Conservation (phyloP, 306 rosid genomes). For the Inga leiocalycina region DNA sequence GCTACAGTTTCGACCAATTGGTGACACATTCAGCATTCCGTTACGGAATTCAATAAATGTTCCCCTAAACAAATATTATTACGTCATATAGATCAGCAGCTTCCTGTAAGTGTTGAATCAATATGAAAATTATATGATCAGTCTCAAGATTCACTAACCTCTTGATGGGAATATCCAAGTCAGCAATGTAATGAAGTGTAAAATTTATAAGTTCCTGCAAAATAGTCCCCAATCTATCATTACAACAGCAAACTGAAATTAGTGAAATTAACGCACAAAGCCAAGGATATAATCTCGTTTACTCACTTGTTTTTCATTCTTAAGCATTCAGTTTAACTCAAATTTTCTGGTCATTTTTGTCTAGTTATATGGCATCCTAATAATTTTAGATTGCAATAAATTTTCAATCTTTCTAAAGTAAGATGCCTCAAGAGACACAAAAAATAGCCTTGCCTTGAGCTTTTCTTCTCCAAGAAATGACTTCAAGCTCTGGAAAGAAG, state of each 20-base stretch:
- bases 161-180: conserved; percentile 73
- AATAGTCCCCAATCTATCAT: conserved; percentile 18
- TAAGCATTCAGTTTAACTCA: not conserved
- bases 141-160: conserved; percentile 49
- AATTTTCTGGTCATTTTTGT: not conserved
- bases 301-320: not conserved
- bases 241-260: not conserved
- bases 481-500: conserved; percentile 58
- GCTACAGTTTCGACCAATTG: conserved; percentile 94
- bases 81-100: conserved; percentile 11
- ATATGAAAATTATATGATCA: conserved; percentile 6
- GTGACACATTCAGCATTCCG: conserved; percentile 93
- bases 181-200: conserved; percentile 71
- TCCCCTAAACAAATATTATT: conserved; percentile 54
- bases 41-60: conserved; percentile 92
- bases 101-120: not conserved
- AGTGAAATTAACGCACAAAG: not conserved
- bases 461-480: conserved; percentile 66
- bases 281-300: not conserved
- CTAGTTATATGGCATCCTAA: not conserved
- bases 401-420: not conserved
- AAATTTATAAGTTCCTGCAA: conserved; percentile 68
- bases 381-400: not conserved
- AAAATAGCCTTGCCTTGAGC: conserved; percentile 52
- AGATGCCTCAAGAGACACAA: not conserved